Evolutionary conservation across 1,284 basidiomycete genomes (phyloP), one percentile per base, ranked within the genome.

Genomic region (Tilletia walkeri): DNA sequence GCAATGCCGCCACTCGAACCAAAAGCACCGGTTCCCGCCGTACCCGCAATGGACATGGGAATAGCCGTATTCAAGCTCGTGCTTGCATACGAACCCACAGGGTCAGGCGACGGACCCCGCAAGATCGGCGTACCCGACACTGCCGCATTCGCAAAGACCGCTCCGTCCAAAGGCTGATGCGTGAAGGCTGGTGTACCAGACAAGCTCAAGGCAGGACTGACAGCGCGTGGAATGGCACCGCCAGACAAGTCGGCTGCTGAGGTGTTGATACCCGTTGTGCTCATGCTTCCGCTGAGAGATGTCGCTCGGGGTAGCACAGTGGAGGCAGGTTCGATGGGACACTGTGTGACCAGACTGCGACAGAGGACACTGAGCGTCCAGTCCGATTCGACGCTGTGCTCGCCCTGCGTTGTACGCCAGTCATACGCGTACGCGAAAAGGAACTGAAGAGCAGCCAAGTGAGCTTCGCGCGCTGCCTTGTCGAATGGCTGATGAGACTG

Each of bases 401-500:
- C 72, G 50, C 67, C 59, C 6, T 50, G 30, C 24, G 72, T 69
- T 20, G 66, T 67, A 16, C 69, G 67, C 56, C 56, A 54, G 50
- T 73, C 72, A 24, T 73, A 73, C 38, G 65, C 24, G 69, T 73
- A 71, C 6, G 72, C 72, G 38, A 71, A 73, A n/a, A 73, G 47
- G 20, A 73, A 16, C 53, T 73, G 68, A 12, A 70, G 61, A 6
- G 59, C 59, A 18, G 59, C 59, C 14, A 63, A 20, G 34, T 63
- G 59, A 0, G 59, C 59, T 36, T 63, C 59, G 16, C 59, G 59
- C 34, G 59, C 30, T 7, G 59, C 39, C 59, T 63, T 63, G 59
- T 63, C 36, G 4, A 38, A 38, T 6, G 59, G 59, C 6, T 24
- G 3, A 5, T 16, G 56, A 6, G 24, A 16, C 7, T 3, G 18